These are phyloP conservation scores for Lachancea quebecensis DNA, from an alignment of 805 yeast species.

Conservation along the genomic window DNA sequence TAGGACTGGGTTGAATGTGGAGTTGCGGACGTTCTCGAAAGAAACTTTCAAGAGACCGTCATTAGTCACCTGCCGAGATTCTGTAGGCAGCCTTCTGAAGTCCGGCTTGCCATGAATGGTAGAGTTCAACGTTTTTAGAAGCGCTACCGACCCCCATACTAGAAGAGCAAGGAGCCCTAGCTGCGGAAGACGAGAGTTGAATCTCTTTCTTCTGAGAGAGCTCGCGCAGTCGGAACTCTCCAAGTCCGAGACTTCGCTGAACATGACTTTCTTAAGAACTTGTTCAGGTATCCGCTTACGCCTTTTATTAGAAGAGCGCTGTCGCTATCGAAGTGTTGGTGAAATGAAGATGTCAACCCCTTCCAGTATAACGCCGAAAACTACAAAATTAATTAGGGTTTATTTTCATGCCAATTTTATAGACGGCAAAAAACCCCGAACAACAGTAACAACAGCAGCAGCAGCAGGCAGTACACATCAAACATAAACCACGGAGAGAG, in stretches of 20 bases:
- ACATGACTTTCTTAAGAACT: no score
- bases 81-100: neutral
- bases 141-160: slow-evolving; percentile 22
- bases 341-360: no score
- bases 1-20: slow-evolving; percentile 46
- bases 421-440: no score
- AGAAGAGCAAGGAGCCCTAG: slow-evolving; percentile 15
- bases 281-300: no score
- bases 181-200: neutral
- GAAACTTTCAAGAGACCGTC: slow-evolving; percentile 28
- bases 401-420: no score
- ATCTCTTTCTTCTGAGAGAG: neutral
- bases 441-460: no score
- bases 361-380: no score
- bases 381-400: no score
- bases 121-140: slow-evolving; percentile 11
- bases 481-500: no score
- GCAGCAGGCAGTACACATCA: no score
- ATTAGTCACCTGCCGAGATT: slow-evolving; percentile 7
- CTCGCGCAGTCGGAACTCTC: neutral
- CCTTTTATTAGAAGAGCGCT: no score
- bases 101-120: neutral
- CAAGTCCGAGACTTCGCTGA: neutral
- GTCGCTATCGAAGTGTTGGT: no score
- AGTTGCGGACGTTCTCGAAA: slow-evolving; percentile 45